A percentile compares a stretch with the other conserved stretches of the same genome.
Conservation (phyloP, 2,329 filamentous ascomycete genomes). For the Rhytidhysteron rufulum region DNA sequence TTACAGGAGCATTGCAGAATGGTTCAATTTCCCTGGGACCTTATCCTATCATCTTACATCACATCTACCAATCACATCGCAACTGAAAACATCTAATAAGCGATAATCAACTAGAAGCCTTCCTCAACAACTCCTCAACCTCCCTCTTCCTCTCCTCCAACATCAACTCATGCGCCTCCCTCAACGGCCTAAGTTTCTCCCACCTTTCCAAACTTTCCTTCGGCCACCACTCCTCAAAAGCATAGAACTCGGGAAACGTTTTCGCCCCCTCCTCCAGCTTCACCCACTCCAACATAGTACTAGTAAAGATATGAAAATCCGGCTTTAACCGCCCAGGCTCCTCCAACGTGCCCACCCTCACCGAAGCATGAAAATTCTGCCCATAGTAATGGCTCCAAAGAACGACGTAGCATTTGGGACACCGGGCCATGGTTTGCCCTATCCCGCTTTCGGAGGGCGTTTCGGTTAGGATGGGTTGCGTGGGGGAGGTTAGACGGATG, state of each 20-base stretch:
- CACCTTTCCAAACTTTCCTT: constrained; percentile 2
- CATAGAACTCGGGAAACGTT: constrained; percentile 4
- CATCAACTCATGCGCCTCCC: background rate
- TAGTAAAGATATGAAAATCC: constrained; percentile 45
- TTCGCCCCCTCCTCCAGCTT: constrained; percentile 33
- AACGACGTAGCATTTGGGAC: constrained; percentile 40
- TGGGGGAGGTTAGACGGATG: constrained; percentile 26
- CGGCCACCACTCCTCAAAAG: background rate
- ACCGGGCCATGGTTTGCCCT: constrained; percentile 42
- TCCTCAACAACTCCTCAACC: background rate
- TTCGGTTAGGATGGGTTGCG: constrained; percentile 20
- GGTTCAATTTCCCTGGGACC: too few species aligned
- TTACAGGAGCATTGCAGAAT: too few species aligned
- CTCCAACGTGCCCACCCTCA: constrained; percentile 47
- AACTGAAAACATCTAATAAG: too few species aligned
- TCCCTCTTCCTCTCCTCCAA: background rate
- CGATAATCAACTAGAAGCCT: background rate
- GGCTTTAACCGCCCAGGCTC: constrained; percentile 36
- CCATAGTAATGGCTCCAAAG: constrained; percentile 44
- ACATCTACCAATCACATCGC: too few species aligned
- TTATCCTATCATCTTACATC: too few species aligned
- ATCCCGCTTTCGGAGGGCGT: constrained; percentile 40
- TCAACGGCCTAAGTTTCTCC: background rate
- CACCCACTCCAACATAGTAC: constrained; percentile 40
- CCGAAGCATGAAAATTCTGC: constrained; percentile 30